Base-by-base conservation (phyloP, 1,139 yeast species). In the Candida tropicalis region DNA sequence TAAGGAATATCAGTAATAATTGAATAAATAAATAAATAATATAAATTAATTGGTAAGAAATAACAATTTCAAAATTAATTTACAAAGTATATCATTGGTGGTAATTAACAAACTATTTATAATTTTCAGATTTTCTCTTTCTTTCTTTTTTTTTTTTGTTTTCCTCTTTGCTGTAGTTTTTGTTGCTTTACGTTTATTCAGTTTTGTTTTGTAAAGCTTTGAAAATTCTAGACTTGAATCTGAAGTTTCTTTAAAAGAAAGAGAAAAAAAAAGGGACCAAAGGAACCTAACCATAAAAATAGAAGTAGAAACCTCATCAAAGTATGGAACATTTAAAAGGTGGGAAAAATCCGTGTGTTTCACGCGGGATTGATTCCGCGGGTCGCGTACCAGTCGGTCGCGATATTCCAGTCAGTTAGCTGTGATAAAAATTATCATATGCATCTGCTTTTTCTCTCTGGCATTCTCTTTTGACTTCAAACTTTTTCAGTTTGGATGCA, bases 381-480 rank as follows among this genome's bases (percentile, higher is more conserved):
- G 12, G 16, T 31, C 24, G 15, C 24, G 35, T 17, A n/a, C 35
- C 35, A 18, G 12, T 9, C 29, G n/a, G 29, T 27, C 29, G 17
- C 29, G 29, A 20, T 16, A 28, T 13, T 3, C 2, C 4, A n/a
- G n/a, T n/a, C n/a, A n/a, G n/a, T n/a, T n/a, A n/a, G n/a, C n/a
- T n/a, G n/a, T n/a, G n/a, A n/a, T n/a, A n/a, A n/a, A n/a, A 28
- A 15, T 17, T 31, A 10, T 31, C 35, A 31, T 31, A 31, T 31
- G 35, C 35, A 31, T 10, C n/a, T 18, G 10, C 11, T 31, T 15
- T 17, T 31, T 17, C 23, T 31, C 8, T 17, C 12, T 27, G 5
- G 8, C 13, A 6, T 12, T 27, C 31, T 12, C 16, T 4, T 13
- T 13, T 16, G 31, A 7, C 7, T 7, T 7, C 11, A 5, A 5